phyloP scores from a whole-genome alignment of 2,329 filamentous ascomycete species.

The Pseudogymnoascus sp. region DNA sequence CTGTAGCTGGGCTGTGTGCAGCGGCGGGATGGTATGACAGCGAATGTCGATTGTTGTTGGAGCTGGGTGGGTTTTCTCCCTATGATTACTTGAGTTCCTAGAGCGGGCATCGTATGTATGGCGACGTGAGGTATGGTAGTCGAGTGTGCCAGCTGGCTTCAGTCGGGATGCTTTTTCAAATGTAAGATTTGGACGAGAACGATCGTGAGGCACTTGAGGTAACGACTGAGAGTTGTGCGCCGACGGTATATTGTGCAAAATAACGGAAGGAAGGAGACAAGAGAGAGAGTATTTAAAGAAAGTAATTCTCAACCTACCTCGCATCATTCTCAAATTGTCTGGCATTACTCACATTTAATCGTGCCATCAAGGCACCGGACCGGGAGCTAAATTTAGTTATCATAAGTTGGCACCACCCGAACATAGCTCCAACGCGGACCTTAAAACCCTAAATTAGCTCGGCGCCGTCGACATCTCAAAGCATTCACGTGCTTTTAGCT shows the following conservation, averaged over 20 bases:
- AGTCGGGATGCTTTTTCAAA: not conserved
- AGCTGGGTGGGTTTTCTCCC: not conserved
- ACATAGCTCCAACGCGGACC: not conserved
- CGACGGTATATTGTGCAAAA: not conserved
- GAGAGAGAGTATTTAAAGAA: not conserved
- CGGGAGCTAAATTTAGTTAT: conserved; percentile 1
- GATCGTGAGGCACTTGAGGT: not conserved
- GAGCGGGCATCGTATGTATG: not conserved
- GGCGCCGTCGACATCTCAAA: not conserved
- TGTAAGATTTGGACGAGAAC: not conserved
- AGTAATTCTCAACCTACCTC: not conserved
- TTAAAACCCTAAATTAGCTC: not conserved
- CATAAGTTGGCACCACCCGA: not conserved
- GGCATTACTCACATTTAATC: not conserved
- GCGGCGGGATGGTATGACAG: not conserved
- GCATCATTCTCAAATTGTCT: not conserved
- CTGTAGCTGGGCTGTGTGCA: not conserved
- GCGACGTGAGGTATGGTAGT: not conserved
- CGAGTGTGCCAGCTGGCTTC: not conserved
- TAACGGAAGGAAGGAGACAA: not conserved
- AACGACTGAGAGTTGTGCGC: not conserved
- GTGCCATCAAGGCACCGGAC: not conserved
- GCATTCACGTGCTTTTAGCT: not conserved
- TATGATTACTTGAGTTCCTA: not conserved
- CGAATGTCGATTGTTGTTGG: not conserved